These are phyloP conservation scores for Stephanodiscus minutulus DNA, from an alignment of 108 stramenopile species.

Conservation along the genomic window DNA sequence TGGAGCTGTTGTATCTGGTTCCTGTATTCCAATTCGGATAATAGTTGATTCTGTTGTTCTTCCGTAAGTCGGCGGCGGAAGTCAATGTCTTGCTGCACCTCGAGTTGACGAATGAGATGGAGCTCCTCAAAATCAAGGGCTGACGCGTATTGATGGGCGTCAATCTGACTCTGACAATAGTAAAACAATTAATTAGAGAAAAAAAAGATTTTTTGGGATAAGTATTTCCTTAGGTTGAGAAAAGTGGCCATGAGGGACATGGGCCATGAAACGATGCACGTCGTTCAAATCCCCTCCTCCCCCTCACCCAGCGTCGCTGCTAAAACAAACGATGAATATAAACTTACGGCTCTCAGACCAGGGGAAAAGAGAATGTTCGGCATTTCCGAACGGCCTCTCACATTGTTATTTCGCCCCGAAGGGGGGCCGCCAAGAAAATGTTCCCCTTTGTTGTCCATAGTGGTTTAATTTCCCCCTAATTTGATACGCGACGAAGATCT, in stretches of 20 bases:
- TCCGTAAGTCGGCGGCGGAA: constrained; percentile 29
- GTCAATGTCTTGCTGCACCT: constrained; percentile 36
- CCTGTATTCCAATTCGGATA: constrained; percentile 37
- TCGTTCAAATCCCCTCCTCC: neutral
- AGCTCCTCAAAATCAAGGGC: constrained; percentile 44
- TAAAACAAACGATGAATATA: neutral
- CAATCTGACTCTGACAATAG: constrained; percentile 18
- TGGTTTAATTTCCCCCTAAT: neutral
- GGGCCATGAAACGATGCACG: neutral
- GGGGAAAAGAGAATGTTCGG: constrained; percentile 13
- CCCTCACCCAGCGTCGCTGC: neutral
- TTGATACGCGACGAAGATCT: too few species aligned
- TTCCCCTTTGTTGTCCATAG: constrained; percentile 31
- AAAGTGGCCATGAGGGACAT: neutral
- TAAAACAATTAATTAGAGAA: neutral
- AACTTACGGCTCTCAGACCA: constrained; percentile 31
- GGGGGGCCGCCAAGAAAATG: constrained; percentile 4
- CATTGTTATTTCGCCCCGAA: constrained; percentile 7
- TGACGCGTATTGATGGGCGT: constrained; percentile 23
- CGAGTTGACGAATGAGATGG: constrained; percentile 27
- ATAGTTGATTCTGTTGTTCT: constrained; percentile 25
- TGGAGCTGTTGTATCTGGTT: constrained; percentile 5
- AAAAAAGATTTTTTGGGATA: neutral
- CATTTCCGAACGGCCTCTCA: constrained; percentile 12
- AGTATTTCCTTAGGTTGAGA: neutral